Conservation (phyloP, 2,329 filamentous ascomycete species). For the Fusarium odoratissimum region DNA sequence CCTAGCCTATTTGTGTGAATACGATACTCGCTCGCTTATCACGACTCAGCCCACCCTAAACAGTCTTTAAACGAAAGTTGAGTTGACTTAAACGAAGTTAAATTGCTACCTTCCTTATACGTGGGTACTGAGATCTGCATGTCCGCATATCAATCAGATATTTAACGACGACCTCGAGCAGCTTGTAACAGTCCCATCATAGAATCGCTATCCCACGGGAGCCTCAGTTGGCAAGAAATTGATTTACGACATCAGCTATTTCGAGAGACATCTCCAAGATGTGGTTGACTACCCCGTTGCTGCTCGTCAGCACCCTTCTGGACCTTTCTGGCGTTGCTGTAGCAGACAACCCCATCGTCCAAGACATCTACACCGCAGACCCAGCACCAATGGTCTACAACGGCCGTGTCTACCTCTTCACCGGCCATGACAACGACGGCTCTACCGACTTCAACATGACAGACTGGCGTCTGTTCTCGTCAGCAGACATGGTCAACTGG, state of each 20-base stretch:
- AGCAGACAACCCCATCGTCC: slow-evolving; percentile 13
- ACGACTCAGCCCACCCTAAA: too few relatives aligned
- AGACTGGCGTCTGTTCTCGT: slow-evolving; percentile 52
- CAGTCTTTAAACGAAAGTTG: too few relatives aligned
- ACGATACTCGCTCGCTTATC: background rate
- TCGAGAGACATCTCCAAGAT: background rate
- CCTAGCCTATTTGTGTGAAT: background rate
- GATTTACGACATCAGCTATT: rapidly evolving
- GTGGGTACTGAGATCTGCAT: rapidly evolving
- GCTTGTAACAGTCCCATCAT: rapidly evolving
- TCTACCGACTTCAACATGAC: slow-evolving; percentile 52
- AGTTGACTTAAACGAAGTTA: background rate
- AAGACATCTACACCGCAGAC: slow-evolving; percentile 52
- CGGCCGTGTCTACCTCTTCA: slow-evolving; percentile 52
- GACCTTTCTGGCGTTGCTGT: background rate
- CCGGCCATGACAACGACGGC: slow-evolving; percentile 50
- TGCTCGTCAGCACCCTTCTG: background rate
- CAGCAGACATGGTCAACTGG: slow-evolving; percentile 48
- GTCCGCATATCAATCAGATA: background rate
- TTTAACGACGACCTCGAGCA: background rate
- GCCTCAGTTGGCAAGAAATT: background rate
- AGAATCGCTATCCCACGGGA: background rate
- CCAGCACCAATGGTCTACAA: slow-evolving; percentile 53
- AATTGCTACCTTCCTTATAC: background rate
- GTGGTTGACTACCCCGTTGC: background rate